These are phyloP conservation scores for Entophlyctis luteolus DNA, from an alignment of 192 early-diverging fungal species.

Conservation along the genomic window DNA sequence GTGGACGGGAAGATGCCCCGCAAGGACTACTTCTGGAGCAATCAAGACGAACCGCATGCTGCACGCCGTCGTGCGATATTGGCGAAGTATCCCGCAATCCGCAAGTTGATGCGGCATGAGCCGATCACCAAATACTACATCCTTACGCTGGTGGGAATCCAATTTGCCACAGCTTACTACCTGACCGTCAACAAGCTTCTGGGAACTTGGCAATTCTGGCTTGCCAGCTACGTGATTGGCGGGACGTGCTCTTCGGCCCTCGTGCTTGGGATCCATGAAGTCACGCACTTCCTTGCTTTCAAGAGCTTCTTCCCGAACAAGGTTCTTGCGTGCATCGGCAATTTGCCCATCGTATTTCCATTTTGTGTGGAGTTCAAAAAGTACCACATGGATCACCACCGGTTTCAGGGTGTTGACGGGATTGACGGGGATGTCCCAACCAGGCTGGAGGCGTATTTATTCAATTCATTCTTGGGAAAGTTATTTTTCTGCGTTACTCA, in stretches of 20 bases:
- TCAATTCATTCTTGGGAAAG: slow-evolving; percentile 35
- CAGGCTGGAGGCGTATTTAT: slow-evolving; percentile 75
- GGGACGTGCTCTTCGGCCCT: slow-evolving; percentile 76
- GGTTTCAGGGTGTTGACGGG: slow-evolving; percentile 91
- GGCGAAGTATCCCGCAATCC: slow-evolving; percentile 81
- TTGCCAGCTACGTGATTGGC: slow-evolving; percentile 73
- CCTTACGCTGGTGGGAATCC: slow-evolving; percentile 57
- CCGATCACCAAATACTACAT: slow-evolving; percentile 74
- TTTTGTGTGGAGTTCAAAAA: slow-evolving; percentile 42
- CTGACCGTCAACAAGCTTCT: slow-evolving; percentile 59
- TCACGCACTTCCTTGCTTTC: slow-evolving; percentile 79
- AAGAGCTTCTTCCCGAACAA: slow-evolving; percentile 73
- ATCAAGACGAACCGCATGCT: slow-evolving; percentile 84
- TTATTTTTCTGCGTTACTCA: slow-evolving; percentile 41
- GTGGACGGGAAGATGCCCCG: not conserved
- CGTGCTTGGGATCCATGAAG: slow-evolving; percentile 89
- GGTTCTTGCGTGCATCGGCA: slow-evolving; percentile 75
- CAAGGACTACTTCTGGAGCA: slow-evolving; percentile 32
- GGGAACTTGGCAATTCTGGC: slow-evolving; percentile 61
- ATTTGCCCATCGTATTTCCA: slow-evolving; percentile 72
- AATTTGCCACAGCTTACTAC: slow-evolving; percentile 73
- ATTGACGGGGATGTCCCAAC: slow-evolving; percentile 91
- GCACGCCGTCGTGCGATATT: slow-evolving; percentile 87
- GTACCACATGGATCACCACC: slow-evolving; percentile 92
- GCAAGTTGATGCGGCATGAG: slow-evolving; percentile 79